Percentiles rank a stretch among this genome's conserved stretches.
Evolutionary conservation across 2,329 filamentous ascomycete species (phyloP).

Genomic region (Rhynchosporium secalis): DNA sequence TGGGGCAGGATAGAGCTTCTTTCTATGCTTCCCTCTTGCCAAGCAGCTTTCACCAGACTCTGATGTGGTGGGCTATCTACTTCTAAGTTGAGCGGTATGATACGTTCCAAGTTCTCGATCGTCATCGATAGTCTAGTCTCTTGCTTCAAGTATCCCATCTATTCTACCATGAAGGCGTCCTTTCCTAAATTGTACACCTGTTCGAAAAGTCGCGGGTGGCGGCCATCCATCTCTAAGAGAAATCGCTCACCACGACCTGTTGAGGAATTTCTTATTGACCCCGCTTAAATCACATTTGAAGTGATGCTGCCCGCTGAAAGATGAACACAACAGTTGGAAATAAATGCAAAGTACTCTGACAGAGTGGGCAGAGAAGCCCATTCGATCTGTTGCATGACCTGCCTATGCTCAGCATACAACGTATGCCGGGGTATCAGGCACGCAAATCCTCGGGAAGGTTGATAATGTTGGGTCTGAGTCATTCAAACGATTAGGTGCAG

Average conservation of each 20-base stretch:
- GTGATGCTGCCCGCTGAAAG: not conserved
- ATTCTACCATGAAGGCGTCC: slow-evolving; percentile 38
- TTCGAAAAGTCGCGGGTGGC: slow-evolving; percentile 39
- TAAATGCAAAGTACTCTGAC: slow-evolving; percentile 12
- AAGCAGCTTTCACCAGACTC: slow-evolving; percentile 25
- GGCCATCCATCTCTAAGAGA: slow-evolving; percentile 33
- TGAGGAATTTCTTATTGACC: not conserved
- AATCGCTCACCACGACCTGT: slow-evolving; percentile 11
- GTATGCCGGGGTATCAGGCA: slow-evolving; percentile 44
- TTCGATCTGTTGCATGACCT: slow-evolving; percentile 7
- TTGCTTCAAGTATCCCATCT: slow-evolving; percentile 40
- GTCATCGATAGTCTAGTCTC: slow-evolving; percentile 33
- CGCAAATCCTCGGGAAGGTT: slow-evolving; percentile 43
- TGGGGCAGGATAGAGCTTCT: slow-evolving; percentile 16
- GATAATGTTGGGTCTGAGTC: slow-evolving; percentile 42
- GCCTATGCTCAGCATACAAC: slow-evolving; percentile 46
- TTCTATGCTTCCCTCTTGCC: slow-evolving; percentile 29
- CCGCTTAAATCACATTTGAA: slow-evolving; percentile 6
- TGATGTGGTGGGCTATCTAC: slow-evolving; percentile 23
- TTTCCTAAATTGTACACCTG: slow-evolving; percentile 42
- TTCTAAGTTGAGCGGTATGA: slow-evolving; percentile 25
- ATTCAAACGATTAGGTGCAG: slow-evolving; percentile 50
- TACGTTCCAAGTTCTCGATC: slow-evolving; percentile 23
- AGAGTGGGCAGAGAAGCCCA: slow-evolving; percentile 11
- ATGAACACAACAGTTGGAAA: not conserved